Evolutionary conservation across 345 rosid genomes (phyloP).

Genomic region (Brassica carinata): DNA sequence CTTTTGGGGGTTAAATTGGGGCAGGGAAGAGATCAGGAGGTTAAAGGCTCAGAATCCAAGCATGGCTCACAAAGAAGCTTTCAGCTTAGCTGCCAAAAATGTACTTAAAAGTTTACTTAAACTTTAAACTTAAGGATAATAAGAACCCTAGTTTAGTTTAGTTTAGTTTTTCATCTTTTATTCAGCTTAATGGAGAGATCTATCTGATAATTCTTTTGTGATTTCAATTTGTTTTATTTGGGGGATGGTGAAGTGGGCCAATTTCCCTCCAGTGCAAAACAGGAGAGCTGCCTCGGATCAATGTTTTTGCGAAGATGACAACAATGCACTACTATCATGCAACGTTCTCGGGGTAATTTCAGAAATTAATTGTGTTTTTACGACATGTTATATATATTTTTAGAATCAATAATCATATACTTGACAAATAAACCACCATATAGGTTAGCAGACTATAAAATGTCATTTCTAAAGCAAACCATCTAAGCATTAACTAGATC

Average conservation of each 20-base stretch:
- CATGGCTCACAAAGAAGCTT: constrained; percentile 97
- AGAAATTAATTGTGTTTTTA: neutral
- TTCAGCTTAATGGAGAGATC: constrained; percentile 2
- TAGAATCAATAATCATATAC: neutral
- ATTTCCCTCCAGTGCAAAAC: constrained; percentile 67
- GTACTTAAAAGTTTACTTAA: constrained; percentile 37
- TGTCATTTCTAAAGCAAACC: constrained; percentile 15
- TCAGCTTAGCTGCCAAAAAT: constrained; percentile 96
- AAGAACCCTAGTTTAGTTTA: neutral
- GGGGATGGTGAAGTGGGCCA: constrained; percentile 76
- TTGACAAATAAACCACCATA: neutral
- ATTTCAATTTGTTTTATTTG: constrained; percentile 35
- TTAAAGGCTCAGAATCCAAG: constrained; percentile 90
- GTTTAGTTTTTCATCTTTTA: neutral
- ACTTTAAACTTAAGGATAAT: neutral
- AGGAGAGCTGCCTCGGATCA: constrained; percentile 49
- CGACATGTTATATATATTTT: neutral
- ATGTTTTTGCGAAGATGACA: constrained; percentile 33
- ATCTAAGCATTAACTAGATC: constrained; percentile 18
- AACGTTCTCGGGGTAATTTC: constrained; percentile 30
- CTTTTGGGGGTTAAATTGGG: constrained; percentile 9
- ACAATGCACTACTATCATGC: constrained; percentile 24
- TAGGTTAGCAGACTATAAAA: neutral
- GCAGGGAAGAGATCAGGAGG: constrained; percentile 94
- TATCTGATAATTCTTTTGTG: constrained; percentile 1